phyloP scores from a whole-genome alignment of 2,329 filamentous ascomycete species.

The Cladosporium phlei region DNA sequence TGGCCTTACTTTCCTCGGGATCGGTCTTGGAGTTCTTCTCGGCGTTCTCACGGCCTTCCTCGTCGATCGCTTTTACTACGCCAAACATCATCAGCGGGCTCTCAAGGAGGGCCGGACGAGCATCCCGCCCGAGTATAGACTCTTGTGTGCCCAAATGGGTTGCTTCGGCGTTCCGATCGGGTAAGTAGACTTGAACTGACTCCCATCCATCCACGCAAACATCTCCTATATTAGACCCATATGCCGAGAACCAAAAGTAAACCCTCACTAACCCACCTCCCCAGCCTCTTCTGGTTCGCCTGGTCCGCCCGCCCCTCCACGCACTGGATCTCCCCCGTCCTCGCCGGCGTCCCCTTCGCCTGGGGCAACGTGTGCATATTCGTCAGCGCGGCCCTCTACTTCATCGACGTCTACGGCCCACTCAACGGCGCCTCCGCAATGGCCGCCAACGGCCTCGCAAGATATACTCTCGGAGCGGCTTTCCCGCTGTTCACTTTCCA shows the following conservation, averaged over 20 bases:
- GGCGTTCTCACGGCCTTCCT: constrained; percentile 42
- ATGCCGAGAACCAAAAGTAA: no score
- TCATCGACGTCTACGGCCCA: constrained; percentile 53
- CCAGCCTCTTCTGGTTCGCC: constrained; percentile 36
- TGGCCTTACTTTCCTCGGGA: constrained; percentile 70
- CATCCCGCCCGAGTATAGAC: constrained; percentile 32
- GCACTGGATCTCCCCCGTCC: constrained; percentile 37
- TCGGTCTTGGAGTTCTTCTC: constrained; percentile 62
- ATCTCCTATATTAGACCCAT: no score
- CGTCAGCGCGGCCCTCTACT: constrained; percentile 39
- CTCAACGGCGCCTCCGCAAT: constrained; percentile 54
- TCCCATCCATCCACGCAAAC: no score
- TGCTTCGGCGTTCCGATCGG: constrained; percentile 31
- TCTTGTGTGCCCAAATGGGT: constrained; percentile 34
- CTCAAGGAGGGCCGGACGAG: constrained; percentile 23
- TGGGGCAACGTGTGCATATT: constrained; percentile 32
- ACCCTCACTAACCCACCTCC: neutral
- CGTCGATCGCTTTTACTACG: constrained; percentile 36
- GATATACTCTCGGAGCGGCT: constrained; percentile 52
- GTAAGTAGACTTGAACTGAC: constrained; percentile 16
- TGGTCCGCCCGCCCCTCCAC: constrained; percentile 34
- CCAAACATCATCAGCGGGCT: constrained; percentile 27
- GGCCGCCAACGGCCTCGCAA: constrained; percentile 55
- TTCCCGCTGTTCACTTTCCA: constrained; percentile 59
- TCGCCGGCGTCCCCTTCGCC: constrained; percentile 32